A percentile compares a stretch with the other conserved stretches of the same genome.
phyloP scores from a whole-genome alignment of 2,329 filamentous ascomycete species.

The Microcyclosporella mali region DNA sequence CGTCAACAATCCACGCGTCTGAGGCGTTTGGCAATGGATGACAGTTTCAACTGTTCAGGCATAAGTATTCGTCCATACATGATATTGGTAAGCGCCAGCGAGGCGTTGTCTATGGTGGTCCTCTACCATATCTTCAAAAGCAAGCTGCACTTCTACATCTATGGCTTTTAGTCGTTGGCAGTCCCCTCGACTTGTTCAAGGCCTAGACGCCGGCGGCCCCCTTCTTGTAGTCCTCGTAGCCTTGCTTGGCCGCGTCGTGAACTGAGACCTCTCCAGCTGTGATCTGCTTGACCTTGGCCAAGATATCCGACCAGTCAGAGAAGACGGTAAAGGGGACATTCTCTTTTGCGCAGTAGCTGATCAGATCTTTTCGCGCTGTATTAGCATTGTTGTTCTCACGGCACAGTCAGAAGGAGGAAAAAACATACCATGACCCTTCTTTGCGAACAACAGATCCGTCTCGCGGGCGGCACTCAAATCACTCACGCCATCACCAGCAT shows the following conservation, averaged over 20 bases:
- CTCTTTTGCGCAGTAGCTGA: conserved; percentile 78
- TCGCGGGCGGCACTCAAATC: conserved; percentile 87
- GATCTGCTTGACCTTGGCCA: conserved; percentile 69
- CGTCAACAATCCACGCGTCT: too few relatives aligned
- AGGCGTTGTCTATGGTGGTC: too few relatives aligned
- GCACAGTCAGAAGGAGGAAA: neutral
- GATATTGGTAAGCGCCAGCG: too few relatives aligned
- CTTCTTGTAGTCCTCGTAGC: conserved; percentile 42
- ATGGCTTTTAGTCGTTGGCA: neutral
- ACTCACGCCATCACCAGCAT: conserved; percentile 90
- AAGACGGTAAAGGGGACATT: conserved; percentile 84
- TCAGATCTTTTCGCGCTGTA: conserved; percentile 67
- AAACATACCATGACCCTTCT: conserved; percentile 70
- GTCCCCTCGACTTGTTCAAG: conserved; percentile 3
- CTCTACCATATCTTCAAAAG: too few relatives aligned
- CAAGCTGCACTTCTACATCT: neutral
- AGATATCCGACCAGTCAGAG: conserved; percentile 74
- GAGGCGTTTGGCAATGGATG: too few relatives aligned
- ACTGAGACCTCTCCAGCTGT: conserved; percentile 64
- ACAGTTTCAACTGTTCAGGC: too few relatives aligned
- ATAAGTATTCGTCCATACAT: too few relatives aligned
- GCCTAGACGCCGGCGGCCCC: conserved; percentile 34
- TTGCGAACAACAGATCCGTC: conserved; percentile 89
- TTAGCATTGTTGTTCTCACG: neutral
- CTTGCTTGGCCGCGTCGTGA: conserved; percentile 59